phyloP scores from a whole-genome alignment of 2,329 filamentous ascomycete genomes.

The Penicillium sp. region DNA sequence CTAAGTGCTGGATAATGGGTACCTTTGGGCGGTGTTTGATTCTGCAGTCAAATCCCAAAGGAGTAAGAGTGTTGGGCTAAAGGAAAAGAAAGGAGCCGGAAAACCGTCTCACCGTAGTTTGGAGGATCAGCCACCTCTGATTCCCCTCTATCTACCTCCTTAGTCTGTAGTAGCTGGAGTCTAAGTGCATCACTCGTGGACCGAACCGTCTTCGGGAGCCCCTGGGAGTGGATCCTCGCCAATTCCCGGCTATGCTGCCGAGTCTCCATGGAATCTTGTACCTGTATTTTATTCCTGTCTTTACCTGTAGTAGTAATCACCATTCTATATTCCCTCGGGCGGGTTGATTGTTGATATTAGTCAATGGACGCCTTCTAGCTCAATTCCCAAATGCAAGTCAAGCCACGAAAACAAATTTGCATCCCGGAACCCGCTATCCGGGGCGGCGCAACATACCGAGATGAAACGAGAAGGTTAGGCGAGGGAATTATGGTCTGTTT shows the following conservation, averaged over 20 bases:
- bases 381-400: conserved; percentile 7
- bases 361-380: not conserved
- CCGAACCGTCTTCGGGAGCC: conserved; percentile 18
- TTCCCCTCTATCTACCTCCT: not conserved
- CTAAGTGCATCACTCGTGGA: conserved; percentile 11
- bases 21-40: not conserved
- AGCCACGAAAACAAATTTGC: conserved; percentile 4
- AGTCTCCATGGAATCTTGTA: conserved; percentile 4
- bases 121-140: not conserved
- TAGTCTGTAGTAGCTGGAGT: not conserved
- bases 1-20: not conserved
- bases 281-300: not conserved
- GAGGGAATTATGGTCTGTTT: conserved; percentile 6
- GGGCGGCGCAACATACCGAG: not conserved
- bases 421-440: conserved; percentile 1
- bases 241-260: conserved; percentile 23
- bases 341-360: no score
- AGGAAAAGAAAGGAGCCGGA: not conserved
- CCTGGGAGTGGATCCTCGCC: conserved; percentile 13
- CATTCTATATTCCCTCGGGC: no score
- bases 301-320: not conserved
- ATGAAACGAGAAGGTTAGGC: conserved; percentile 24
- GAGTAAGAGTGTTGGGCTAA: not conserved
- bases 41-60: not conserved
- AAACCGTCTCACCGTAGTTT: conserved; percentile 26